phyloP scores from a whole-genome alignment of 2,329 filamentous ascomycete species.

The Ophiostoma himal-ulmi region DNA sequence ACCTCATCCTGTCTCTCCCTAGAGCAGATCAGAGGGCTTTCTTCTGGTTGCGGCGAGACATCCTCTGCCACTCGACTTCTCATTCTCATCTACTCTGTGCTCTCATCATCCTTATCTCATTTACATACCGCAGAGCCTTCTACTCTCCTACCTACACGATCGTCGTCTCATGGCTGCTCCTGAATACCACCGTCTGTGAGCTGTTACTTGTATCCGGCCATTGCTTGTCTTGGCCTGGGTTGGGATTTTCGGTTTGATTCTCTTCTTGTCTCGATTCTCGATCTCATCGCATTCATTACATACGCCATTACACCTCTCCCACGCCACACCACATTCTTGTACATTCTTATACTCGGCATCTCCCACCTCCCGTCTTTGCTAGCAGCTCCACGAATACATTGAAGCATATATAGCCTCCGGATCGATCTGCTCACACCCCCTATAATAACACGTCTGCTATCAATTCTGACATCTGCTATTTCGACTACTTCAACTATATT shows the following conservation, averaged over 20 bases:
- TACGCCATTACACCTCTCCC: not conserved
- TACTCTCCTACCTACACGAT: not conserved
- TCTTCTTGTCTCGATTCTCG: not conserved
- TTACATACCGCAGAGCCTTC: not conserved
- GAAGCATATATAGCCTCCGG: slow-evolving; percentile 20
- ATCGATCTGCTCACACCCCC: slow-evolving; percentile 17
- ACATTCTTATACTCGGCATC: not conserved
- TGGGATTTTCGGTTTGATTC: not conserved
- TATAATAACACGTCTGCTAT: not conserved
- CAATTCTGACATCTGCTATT: not conserved
- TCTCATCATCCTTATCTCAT: not conserved
- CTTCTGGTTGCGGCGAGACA: slow-evolving; percentile 12
- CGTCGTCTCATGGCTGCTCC: not conserved
- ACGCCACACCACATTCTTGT: not conserved
- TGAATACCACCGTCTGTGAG: not conserved
- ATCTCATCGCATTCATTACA: not conserved
- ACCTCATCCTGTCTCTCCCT: not conserved
- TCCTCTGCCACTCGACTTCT: slow-evolving; percentile 3
- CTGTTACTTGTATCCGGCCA: not conserved
- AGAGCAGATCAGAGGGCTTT: slow-evolving; percentile 16
- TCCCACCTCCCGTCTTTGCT: not conserved
- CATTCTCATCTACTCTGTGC: not conserved
- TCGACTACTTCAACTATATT: not conserved
- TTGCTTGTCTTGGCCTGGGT: not conserved
- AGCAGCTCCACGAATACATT: slow-evolving; percentile 18